A percentile compares a stretch with the other conserved stretches of the same genome.
phyloP scores from a whole-genome alignment of 805 yeast genomes.

The Cyberlindnera misumaiensis region DNA sequence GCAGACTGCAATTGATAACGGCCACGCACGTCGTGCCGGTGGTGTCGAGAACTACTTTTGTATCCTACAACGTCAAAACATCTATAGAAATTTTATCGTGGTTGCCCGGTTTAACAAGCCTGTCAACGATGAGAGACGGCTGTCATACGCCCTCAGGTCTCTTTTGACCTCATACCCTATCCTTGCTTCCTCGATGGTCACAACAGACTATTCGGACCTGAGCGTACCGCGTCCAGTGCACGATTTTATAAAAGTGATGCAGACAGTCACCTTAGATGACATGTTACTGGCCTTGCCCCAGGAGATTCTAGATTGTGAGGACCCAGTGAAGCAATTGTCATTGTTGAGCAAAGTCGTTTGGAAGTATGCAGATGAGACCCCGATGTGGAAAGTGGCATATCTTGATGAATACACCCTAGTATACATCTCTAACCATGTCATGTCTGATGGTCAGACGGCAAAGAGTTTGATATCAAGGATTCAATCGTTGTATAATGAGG shows the following conservation, averaged over 20 bases:
- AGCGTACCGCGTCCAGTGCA: conserved; percentile 10
- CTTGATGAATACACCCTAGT: conserved; percentile 14
- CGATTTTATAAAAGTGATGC: conserved; percentile 16
- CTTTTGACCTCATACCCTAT: conserved; percentile 16
- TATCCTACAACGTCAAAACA: conserved; percentile 11
- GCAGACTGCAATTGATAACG: neutral
- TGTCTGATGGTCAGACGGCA: conserved; percentile 18
- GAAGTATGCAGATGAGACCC: conserved; percentile 12
- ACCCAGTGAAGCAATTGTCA: conserved; percentile 3
- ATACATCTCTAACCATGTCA: conserved; percentile 16
- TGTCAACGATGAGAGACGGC: conserved; percentile 3
- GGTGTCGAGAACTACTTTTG: conserved; percentile 20
- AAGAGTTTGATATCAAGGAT: conserved; percentile 12
- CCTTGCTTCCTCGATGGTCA: conserved; percentile 10
- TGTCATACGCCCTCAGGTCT: conserved; percentile 5
- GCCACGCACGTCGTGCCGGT: conserved; percentile 20
- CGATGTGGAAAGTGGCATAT: conserved; percentile 14
- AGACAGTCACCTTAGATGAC: conserved; percentile 10
- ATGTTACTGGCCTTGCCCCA: conserved; percentile 9
- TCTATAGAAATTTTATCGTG: conserved; percentile 17
- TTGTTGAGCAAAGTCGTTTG: conserved; percentile 10
- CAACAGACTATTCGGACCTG: conserved; percentile 15
- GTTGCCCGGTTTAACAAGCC: conserved; percentile 9
- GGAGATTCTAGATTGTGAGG: neutral
- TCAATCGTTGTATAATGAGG: conserved; percentile 2